phyloP scores from a whole-genome alignment of 768 basidiomycete genomes.

The Auriscalpium vulgare region DNA sequence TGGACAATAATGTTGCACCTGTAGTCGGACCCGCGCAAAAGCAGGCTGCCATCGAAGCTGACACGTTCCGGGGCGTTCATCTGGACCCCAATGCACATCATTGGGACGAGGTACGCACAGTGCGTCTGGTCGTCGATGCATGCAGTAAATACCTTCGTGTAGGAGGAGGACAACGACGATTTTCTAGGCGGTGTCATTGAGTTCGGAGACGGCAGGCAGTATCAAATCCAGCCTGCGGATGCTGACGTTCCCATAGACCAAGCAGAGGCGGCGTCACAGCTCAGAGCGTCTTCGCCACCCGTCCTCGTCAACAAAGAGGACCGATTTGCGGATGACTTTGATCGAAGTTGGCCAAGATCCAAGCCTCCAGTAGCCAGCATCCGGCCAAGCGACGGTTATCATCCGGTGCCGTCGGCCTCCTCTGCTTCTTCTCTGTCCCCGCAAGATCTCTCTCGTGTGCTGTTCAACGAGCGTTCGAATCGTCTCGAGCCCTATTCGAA shows the following conservation, averaged over 20 bases:
- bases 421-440: conserved; percentile 38
- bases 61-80: conserved; percentile 91
- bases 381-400: conserved; percentile 16
- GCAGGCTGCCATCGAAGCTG: conserved; percentile 74
- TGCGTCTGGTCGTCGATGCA: background rate
- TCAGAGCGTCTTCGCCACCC: conserved; percentile 12
- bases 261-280: background rate
- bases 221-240: conserved; percentile 61
- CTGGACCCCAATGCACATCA: conserved; percentile 90
- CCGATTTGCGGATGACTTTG: conserved; percentile 89
- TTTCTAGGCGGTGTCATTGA: conserved; percentile 87
- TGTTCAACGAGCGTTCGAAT: conserved; percentile 97
- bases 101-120: conserved; percentile 86
- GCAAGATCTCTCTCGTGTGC: conserved; percentile 54
- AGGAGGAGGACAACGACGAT: conserved; percentile 89
- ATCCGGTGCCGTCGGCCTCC: conserved; percentile 26
- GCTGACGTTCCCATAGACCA: conserved; percentile 16
- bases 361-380: conserved; percentile 39
- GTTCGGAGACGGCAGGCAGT: conserved; percentile 91
- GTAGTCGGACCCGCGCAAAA: conserved; percentile 47
- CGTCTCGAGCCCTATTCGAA: conserved; percentile 76
- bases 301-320: conserved; percentile 75
- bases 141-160: conserved; percentile 26
- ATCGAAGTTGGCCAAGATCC: conserved; percentile 90
- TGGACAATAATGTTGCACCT: conserved; percentile 35